Evolutionary conservation across 768 basidiomycete genomes (phyloP).

Genomic region (Imleria badia): DNA sequence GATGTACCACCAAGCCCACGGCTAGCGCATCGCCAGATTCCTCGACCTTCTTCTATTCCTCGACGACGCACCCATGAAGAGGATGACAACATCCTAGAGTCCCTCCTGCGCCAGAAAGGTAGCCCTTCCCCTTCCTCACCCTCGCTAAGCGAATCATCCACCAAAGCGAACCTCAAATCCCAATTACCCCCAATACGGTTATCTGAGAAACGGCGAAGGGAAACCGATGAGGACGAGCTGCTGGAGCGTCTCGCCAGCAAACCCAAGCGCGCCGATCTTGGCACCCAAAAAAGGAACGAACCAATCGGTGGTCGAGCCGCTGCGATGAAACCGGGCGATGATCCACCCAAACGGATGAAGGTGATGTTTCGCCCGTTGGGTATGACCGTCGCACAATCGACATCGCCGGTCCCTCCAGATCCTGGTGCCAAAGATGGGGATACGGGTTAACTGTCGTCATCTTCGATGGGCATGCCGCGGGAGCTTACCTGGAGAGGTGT

Average conservation of each 20-base stretch:
- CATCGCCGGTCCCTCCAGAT: conserved; percentile 54
- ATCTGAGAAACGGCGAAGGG: conserved; percentile 69
- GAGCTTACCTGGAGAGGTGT: conserved; percentile 34
- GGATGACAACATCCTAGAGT: conserved; percentile 56
- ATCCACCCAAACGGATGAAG: conserved; percentile 70
- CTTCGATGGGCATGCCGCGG: not conserved
- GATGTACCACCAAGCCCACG: conserved; percentile 40
- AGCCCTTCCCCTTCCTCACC: conserved; percentile 35
- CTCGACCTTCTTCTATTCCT: conserved; percentile 42
- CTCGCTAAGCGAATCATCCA: conserved; percentile 30
- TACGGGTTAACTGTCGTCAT: conserved; percentile 49
- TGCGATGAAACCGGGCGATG: conserved; percentile 35
- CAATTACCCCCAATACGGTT: conserved; percentile 48
- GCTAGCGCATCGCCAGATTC: conserved; percentile 38
- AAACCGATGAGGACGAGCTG: conserved; percentile 66
- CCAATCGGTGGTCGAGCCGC: conserved; percentile 19
- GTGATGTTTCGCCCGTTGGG: conserved; percentile 56
- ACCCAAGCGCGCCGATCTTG: conserved; percentile 53
- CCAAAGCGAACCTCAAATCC: conserved; percentile 31
- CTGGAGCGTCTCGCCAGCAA: conserved; percentile 61
- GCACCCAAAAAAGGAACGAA: conserved; percentile 42
- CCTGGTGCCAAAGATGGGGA: conserved; percentile 71
- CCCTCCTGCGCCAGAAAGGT: conserved; percentile 42
- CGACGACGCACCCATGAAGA: conserved; percentile 47
- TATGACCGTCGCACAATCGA: conserved; percentile 31